phyloP scores from a whole-genome alignment of 305 asterid genomes.

The Withania somnifera region DNA sequence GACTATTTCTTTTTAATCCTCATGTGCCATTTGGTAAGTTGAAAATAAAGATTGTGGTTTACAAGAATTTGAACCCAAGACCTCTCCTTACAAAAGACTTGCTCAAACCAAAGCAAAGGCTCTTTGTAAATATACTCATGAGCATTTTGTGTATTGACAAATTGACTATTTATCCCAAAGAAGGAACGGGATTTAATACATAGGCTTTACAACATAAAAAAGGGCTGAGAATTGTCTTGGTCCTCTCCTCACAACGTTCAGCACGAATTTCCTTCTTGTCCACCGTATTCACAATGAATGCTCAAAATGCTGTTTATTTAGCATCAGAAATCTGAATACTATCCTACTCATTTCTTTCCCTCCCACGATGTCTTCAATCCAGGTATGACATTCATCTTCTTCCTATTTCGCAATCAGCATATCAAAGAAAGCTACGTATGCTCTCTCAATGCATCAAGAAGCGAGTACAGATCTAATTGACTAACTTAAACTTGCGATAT shows the following conservation, averaged over 20 bases:
- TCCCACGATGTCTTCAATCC: background rate
- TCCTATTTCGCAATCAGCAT: background rate
- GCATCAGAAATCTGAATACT: background rate
- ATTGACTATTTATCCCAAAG: background rate
- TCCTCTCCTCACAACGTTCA: background rate
- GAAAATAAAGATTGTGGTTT: too few relatives aligned
- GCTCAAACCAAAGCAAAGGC: too few relatives aligned
- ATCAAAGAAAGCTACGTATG: background rate
- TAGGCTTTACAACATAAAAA: background rate
- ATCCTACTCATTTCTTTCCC: background rate
- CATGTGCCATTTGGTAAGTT: too few relatives aligned
- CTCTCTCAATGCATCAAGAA: background rate
- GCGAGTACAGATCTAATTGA: background rate
- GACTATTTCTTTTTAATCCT: too few relatives aligned
- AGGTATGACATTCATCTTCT: background rate
- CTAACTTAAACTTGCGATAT: background rate
- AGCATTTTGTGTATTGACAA: too few relatives aligned
- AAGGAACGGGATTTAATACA: background rate
- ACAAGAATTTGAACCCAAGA: too few relatives aligned
- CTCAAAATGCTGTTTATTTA: background rate
- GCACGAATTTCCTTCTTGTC: background rate
- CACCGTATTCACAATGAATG: background rate
- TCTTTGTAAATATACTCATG: too few relatives aligned
- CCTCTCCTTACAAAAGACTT: too few relatives aligned
- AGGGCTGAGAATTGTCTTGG: background rate